These are phyloP conservation scores for Elsinoe fawcettii DNA, from an alignment of 2,329 filamentous ascomycete genomes.

Conservation along the genomic window DNA sequence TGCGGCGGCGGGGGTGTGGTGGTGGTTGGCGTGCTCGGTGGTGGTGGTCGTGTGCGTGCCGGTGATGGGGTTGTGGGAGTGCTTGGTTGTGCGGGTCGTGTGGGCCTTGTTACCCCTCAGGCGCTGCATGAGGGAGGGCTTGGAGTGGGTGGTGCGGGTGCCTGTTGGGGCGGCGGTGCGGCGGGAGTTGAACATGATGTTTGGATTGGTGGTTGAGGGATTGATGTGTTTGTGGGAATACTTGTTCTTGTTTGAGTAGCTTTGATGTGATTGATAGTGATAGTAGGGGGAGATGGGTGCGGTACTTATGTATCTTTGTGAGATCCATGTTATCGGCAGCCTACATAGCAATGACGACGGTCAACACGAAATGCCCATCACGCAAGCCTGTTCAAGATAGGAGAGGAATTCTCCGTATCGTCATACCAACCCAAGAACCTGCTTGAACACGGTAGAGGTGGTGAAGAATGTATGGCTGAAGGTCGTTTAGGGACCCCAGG, in stretches of 20 bases:
- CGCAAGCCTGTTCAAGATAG: not conserved
- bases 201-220: not conserved
- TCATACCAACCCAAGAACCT: slow-evolving; percentile 10
- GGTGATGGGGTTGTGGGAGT: slow-evolving; percentile 36
- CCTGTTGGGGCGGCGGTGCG: slow-evolving; percentile 9
- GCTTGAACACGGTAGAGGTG: not conserved
- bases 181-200: slow-evolving; percentile 8
- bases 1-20: slow-evolving; percentile 19
- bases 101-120: slow-evolving; percentile 40
- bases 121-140: slow-evolving; percentile 48
- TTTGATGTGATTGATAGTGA: not conserved
- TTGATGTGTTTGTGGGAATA: no score
- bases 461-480: slow-evolving; percentile 6
- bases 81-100: slow-evolving; percentile 37
- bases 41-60: slow-evolving; percentile 33
- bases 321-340: not conserved
- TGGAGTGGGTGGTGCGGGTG: slow-evolving; percentile 33
- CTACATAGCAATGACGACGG: not conserved
- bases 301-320: not conserved
- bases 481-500: not conserved
- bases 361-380: slow-evolving; percentile 1
- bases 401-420: slow-evolving; percentile 13
- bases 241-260: not conserved
- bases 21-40: slow-evolving; percentile 20
- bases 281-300: not conserved